Evolutionary conservation across 352 stramenopile species (phyloP), one percentile per base, ranked within the genome.

Genomic region (Blastocystis sp.): DNA sequence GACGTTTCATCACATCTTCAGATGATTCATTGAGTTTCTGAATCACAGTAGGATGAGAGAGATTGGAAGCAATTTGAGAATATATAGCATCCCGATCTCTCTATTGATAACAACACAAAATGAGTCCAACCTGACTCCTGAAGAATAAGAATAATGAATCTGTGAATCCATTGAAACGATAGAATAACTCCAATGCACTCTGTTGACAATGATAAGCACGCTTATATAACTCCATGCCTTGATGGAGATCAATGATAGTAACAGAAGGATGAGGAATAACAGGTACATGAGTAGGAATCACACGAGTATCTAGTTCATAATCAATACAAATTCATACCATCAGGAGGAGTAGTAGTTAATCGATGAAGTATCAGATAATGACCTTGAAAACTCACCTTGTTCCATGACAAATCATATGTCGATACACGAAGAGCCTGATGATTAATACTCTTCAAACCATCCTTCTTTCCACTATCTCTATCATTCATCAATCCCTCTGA

Each of bases 11-110:
- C 11, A 63, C 43, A 42, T 52, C 71, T 3, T 39, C 49, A 11
- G 46, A 21, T 11, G 42, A 52, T 46, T 83, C 71, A 42, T 66
- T 83, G 5, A 83, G 71, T 54, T 83, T 57, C 71, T 83, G 71
- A 29, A 39, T 35, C 11, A 24, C 42, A 16, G 27, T n/a, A n/a
- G 37, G 5, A 11, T 3, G n/a, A 16, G 42, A 39, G 14, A 27
- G 32, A 37, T 51, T 63, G 51, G 32, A 0, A 27, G 32, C 7
- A 27, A 83, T 51, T 21, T 65, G 42, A 21, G 14, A 11, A n/a
- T 83, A 83, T 2, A 49, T 6, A 19, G 16, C 35, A 56, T 83
- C 43, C 7, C 71, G 71, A 39, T 27, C 42, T n/a, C 11, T n/a
- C 71, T 83, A 83, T 7, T 7, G 14, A 14, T 67, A 1, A 83